phyloP scores from a whole-genome alignment of 345 rosid species.

The Sonneratia caseolaris region DNA sequence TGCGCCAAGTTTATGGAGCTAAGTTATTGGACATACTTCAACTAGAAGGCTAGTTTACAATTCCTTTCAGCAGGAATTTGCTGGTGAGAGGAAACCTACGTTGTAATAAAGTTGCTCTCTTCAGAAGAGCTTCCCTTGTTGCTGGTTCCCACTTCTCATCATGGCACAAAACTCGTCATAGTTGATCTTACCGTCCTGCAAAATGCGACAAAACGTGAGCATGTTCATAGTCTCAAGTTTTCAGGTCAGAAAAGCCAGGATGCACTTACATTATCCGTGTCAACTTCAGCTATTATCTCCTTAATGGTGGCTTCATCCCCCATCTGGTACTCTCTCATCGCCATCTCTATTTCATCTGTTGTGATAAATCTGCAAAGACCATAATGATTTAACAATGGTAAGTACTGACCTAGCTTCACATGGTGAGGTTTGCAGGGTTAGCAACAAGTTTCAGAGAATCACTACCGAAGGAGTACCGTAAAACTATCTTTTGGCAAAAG shows the following conservation, averaged over 20 bases:
- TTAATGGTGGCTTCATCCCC: slow-evolving; percentile 66
- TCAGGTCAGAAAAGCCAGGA: background rate
- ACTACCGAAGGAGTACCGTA: no score
- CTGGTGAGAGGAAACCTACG: background rate
- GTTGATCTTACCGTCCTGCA: slow-evolving; percentile 84
- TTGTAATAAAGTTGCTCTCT: background rate
- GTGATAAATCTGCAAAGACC: slow-evolving; percentile 54
- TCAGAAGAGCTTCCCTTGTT: slow-evolving; percentile 39
- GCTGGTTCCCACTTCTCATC: slow-evolving; percentile 82
- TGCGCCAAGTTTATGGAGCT: background rate
- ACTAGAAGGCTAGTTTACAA: background rate
- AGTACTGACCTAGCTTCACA: no score
- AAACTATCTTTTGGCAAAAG: no score
- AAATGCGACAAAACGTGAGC: background rate
- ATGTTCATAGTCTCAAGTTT: background rate
- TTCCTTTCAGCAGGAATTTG: background rate
- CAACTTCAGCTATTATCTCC: slow-evolving; percentile 85
- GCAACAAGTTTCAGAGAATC: no score
- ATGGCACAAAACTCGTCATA: slow-evolving; percentile 70
- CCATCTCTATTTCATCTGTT: slow-evolving; percentile 64
- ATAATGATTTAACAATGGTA: background rate
- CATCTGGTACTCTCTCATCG: slow-evolving; percentile 77
- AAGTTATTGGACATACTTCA: background rate
- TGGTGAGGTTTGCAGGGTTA: no score
- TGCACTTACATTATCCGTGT: slow-evolving; percentile 61